These are phyloP conservation scores for Phaffia australis DNA, from an alignment of 768 basidiomycete genomes.

Conservation along the genomic window DNA sequence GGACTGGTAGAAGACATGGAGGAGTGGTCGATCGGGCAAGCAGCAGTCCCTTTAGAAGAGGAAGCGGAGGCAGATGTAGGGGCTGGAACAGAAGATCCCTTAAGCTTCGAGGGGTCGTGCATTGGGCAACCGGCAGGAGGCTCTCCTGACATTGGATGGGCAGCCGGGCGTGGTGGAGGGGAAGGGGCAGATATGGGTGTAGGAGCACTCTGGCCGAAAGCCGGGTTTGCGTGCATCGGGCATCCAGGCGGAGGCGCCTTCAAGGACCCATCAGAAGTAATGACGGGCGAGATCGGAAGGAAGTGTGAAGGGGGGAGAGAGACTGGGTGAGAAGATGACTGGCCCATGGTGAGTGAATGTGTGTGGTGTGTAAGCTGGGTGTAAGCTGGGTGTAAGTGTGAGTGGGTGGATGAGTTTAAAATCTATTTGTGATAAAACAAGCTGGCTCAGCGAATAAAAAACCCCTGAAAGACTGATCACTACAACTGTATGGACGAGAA, in stretches of 20 bases:
- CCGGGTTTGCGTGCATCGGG: conserved; percentile 31
- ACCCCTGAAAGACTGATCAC: too few species aligned
- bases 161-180: not conserved
- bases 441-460: too few species aligned
- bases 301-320: conserved; percentile 20
- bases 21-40: conserved; percentile 41
- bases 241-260: conserved; percentile 28
- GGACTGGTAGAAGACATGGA: not conserved
- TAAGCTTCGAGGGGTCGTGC: conserved; percentile 14
- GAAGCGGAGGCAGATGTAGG: not conserved
- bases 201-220: conserved; percentile 2
- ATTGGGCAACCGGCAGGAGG: conserved; percentile 29
- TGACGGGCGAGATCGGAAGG: not conserved
- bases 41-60: conserved; percentile 28
- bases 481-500: too few species aligned
- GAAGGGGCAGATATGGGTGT: conserved; percentile 5
- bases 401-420: not conserved
- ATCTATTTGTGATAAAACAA: too few species aligned
- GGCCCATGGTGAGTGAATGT: conserved; percentile 17
- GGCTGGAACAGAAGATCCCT: not conserved
- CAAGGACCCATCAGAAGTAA: not conserved
- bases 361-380: not conserved
- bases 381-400: not conserved
- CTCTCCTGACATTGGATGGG: conserved; percentile 3
- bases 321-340: conserved; percentile 19